Evolutionary conservation across 148 eudicot genomes (phyloP), one percentile per base, ranked within the genome.

Genomic region (Camellia japonica): DNA sequence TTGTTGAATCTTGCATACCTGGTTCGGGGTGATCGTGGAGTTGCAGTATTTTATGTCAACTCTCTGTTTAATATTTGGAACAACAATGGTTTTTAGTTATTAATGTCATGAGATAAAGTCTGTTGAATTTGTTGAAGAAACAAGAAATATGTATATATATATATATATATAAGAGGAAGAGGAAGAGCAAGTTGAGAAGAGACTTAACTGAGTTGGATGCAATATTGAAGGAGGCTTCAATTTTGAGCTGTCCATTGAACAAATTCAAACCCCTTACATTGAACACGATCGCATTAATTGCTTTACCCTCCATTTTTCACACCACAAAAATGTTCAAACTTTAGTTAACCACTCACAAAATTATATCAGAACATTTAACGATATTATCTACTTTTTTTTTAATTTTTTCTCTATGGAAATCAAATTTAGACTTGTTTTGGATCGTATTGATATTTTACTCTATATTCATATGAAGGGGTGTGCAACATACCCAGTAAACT

Each of bases 241-340:
- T 89, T 19, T 85, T 87, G 62, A 94, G 91, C 88, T 89, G 89
- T 46, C 98, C 98, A 78, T 80, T 90, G 74, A 94, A 85, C 83
- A 94, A 73, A 84, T 81, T 89, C 75, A 94, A 80, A 55, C 95
- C 98, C 86, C 89, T 90, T 77, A 91, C 95, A 81, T 85, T 93
- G 92, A 94, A 94, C 83, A 82, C 84, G 83, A 94, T 83, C 82
- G 89, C 87, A 80, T 94, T 94, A 42, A 91, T 95, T 90, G 98
- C 97, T 94, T 94, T 93, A 66, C 91, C 89, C 98, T 94, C 97
- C 98, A 91, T 89, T 86, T 86, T 83, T 87, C 77, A 75, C 84
- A 86, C 80, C 78, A 80, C 62, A 68, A 84, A 63, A 75, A 77
- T 64, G 68, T 71, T 43, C 75, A 38, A 65, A 43, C 0, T 18